These are phyloP conservation scores for Arachis stenosperma DNA, from an alignment of 306 rosid genomes.

Conservation along the genomic window DNA sequence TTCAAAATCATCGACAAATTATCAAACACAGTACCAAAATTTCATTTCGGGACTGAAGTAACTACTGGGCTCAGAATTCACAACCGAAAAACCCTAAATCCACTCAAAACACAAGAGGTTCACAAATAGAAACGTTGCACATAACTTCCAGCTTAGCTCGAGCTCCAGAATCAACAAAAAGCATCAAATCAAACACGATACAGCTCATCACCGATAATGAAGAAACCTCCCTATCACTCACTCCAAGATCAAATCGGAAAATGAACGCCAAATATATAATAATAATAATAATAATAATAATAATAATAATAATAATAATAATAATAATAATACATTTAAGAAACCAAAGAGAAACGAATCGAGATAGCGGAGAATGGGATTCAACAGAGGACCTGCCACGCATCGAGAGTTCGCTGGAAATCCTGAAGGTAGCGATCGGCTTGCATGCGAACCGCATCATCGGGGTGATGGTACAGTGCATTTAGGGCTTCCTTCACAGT, in stretches of 20 bases:
- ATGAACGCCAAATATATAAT: not conserved
- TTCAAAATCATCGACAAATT: constrained; percentile 12
- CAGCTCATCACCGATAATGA: constrained; percentile 11
- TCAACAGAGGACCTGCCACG: constrained; percentile 85
- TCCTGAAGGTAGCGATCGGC: constrained; percentile 99
- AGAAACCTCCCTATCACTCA: not conserved
- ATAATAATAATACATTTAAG: not conserved
- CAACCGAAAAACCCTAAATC: constrained; percentile 30
- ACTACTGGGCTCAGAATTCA: constrained; percentile 14
- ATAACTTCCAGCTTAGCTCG: constrained; percentile 24
- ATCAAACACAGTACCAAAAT: constrained; percentile 36
- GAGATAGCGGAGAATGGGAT: constrained; percentile 23
- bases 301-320: not conserved
- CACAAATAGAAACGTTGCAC: constrained; percentile 24
- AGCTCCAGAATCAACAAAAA: constrained; percentile 15
- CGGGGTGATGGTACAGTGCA: constrained; percentile 98
- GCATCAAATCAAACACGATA: constrained; percentile 18
- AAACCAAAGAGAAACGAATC: constrained; percentile 21
- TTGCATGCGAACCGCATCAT: constrained; percentile 80
- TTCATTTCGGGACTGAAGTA: not conserved
- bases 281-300: not conserved
- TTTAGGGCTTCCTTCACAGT: constrained; percentile 96
- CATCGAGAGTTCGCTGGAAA: constrained; percentile 94
- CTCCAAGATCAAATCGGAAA: constrained; percentile 33
- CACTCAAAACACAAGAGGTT: constrained; percentile 23